Base-by-base conservation (phyloP, 345 rosid genomes). In the Erysimum cheiranthoides region DNA sequence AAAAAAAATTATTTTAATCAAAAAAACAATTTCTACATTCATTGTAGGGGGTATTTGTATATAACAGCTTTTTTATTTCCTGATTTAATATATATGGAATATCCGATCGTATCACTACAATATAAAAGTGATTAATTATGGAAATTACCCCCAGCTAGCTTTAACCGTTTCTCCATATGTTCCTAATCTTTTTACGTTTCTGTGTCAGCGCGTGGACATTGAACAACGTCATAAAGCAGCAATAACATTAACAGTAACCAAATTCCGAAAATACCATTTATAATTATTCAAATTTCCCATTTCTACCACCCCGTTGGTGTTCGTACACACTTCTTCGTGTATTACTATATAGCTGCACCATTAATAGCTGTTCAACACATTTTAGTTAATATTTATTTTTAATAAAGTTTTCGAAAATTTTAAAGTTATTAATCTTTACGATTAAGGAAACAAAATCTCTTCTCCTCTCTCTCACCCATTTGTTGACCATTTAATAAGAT, bases 401-500 rank as follows among this genome's bases (percentile, higher is more conserved):
- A n/a, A n/a, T n/a, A n/a, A n/a, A n/a, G n/a, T n/a, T n/a, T 30
- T 42, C 18, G 0, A 16, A 62, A 50, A 30, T 3, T 11, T 53
- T 38, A 2, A 63, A 54, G 34, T 5, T 14, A 17, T 9, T 32
- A 14, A 21, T 21, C 25, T 40, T 43, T 64, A 3, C 30, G 12
- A 73, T 13, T 73, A 43, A 54, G 78, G 77, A 65, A 73, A 65
- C 42, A 31, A 61, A 53, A 65, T 73, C 65, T 73, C 61, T 36
- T 38, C 40, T 39, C 10, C 13, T 5, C 38, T 27, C 40, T 16
- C 40, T 6, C 60, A 61, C 51, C 68, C 28, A 40, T 73, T 54
- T 73, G 65, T 73, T 65, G 70, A 73, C 71, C 77, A 34, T 64
- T 53, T 45, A 73, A 42, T 43, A 64, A 4, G 49, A 64, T 73